Base-by-base conservation (phyloP, 2,329 filamentous ascomycete species). In the Xylaria sp. region DNA sequence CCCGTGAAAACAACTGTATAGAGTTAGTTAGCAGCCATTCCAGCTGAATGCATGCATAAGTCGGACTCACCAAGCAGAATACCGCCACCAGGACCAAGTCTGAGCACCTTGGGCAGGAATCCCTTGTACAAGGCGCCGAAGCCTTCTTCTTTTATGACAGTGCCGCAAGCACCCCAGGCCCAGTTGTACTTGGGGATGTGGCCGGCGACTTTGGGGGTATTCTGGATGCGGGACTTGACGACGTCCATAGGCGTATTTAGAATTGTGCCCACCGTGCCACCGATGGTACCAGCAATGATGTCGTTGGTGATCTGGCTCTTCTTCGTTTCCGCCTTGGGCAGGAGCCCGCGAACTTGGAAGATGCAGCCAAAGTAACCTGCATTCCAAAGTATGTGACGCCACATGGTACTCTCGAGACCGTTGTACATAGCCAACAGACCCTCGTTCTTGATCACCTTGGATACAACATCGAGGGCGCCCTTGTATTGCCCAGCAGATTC, bases 161-260 rank as follows among this genome's bases (percentile, higher is more conserved):
- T 96, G 66, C 88, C 91, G 60, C 98, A 86, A 25, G 94, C 90
- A 56, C 94, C 93, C 89, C 91, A 97, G 39, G 96, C 96, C 96
- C 96, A 99, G 88, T 98, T 98, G 86, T 99, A 99, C 88, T 99
- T 99, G 79, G 93, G 93, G 25, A 90, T 83, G 63, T 88, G 86
- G 5, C 96, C 96, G n/a, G 92, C 81, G 48, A 97, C 84, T 86
- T 92, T 95, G 74, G 92, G 87, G 65, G 89, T 94, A 84, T 99
- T 99, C 83, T 99, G 96, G 75, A 99, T 99, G 72, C 96, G 91
- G 74, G 93, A 97, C 89, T 99, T 99, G 84, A 98, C 94, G 18
- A 78, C 76, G 37, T 78, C 76, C 75, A 78, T 76, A 3, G 76
- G 76, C 2, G 95, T 98, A 86, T 99, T 99, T 72, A 98, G 80